These are phyloP conservation scores for Metschnikowia santaceciliae DNA, from an alignment of 805 yeast genomes.

Conservation along the genomic window DNA sequence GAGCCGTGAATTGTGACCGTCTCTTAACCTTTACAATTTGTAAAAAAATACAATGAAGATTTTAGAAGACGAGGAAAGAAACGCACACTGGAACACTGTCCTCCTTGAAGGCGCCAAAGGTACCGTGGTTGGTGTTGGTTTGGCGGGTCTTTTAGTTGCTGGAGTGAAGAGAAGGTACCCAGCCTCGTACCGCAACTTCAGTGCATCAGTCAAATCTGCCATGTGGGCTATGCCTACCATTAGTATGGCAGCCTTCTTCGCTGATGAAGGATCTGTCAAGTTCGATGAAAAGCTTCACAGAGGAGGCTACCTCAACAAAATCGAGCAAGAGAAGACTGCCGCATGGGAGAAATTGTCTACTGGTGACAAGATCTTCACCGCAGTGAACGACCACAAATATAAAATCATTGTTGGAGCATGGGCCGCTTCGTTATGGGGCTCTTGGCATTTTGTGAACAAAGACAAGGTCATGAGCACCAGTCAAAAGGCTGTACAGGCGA, in stretches of 20 bases:
- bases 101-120: conserved; percentile 62
- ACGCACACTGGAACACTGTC: conserved; percentile 59
- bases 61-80: conserved; percentile 59
- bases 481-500: conserved; percentile 81
- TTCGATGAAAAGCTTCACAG: conserved; percentile 64
- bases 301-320: conserved; percentile 38
- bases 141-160: conserved; percentile 54
- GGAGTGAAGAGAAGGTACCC: conserved; percentile 34
- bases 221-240: conserved; percentile 67
- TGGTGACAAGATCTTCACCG: conserved; percentile 47
- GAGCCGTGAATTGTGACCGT: background rate
- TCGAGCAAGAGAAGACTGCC: conserved; percentile 42
- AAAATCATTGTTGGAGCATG: conserved; percentile 66
- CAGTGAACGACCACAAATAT: conserved; percentile 55
- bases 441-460: conserved; percentile 68
- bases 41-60: conserved; percentile 52
- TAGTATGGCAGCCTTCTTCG: conserved; percentile 55
- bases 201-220: conserved; percentile 50
- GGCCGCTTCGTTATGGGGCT: conserved; percentile 78
- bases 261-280: conserved; percentile 65
- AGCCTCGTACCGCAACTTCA: conserved; percentile 41
- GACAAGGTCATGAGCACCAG: conserved; percentile 72
- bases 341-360: conserved; percentile 50
- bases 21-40: no score
- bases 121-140: conserved; percentile 48